A percentile compares a stretch with the other conserved stretches of the same genome.
Evolutionary conservation across 2,329 filamentous ascomycete genomes (phyloP).

Genomic region (Fusarium oxysporum): DNA sequence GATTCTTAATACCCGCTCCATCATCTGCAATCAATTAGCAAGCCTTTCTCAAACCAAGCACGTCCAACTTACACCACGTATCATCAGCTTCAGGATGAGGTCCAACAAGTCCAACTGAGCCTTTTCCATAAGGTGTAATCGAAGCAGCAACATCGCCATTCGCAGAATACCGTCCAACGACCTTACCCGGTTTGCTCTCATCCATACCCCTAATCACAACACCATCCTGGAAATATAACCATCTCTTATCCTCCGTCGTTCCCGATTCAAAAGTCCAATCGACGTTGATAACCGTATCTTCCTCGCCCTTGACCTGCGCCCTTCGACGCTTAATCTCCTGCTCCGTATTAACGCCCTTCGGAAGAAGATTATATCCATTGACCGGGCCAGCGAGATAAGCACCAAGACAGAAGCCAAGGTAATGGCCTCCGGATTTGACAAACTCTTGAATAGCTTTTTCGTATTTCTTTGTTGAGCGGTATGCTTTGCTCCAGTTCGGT

Average conservation of each 20-base stretch:
- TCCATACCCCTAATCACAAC: slow-evolving; percentile 4
- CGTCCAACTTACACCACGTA: background rate
- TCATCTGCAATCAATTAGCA: background rate
- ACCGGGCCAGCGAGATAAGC: background rate
- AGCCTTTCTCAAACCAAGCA: fast-evolving
- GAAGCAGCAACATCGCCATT: slow-evolving; percentile 13
- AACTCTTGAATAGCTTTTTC: background rate
- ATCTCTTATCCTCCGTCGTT: background rate
- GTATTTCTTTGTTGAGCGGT: slow-evolving; percentile 3
- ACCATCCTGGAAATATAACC: slow-evolving; percentile 17
- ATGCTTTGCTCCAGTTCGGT: background rate
- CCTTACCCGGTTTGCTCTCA: background rate
- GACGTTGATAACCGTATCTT: background rate
- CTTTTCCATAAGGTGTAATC: slow-evolving; percentile 6
- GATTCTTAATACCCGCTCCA: background rate
- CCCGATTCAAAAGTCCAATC: slow-evolving; percentile 2
- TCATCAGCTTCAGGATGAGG: slow-evolving; percentile 12
- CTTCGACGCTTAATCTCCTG: background rate
- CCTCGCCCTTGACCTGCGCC: background rate
- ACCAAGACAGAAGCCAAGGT: background rate
- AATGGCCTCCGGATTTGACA: background rate
- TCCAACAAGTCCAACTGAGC: slow-evolving; percentile 16
- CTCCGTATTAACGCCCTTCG: background rate
- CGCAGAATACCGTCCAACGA: background rate
- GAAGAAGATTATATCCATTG: background rate